Percentiles rank a stretch among this genome's conserved stretches.
Evolutionary conservation across 192 early-diverging fungal genomes (phyloP).

Genomic region (Cetraspora pellucida): DNA sequence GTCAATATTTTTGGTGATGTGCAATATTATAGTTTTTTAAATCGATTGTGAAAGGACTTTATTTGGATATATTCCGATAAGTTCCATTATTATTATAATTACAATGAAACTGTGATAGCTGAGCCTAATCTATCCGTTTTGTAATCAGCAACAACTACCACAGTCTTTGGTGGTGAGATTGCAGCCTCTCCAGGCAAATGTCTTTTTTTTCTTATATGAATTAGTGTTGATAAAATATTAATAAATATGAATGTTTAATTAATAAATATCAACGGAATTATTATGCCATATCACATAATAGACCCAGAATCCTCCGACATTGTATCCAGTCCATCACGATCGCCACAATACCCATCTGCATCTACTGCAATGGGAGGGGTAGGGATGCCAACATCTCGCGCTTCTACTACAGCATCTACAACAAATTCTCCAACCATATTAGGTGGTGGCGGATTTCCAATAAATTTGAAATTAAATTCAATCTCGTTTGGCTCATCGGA

Average conservation of each 20-base stretch:
- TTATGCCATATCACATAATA: not conserved
- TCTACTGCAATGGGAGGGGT: not conserved
- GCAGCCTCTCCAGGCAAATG: constrained; percentile 9
- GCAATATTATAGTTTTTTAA: not conserved
- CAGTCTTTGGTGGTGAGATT: constrained; percentile 13
- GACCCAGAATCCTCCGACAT: constrained; percentile 2
- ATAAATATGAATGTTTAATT: not conserved
- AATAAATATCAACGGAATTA: not conserved
- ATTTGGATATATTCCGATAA: not conserved
- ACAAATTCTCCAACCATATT: constrained; percentile 31
- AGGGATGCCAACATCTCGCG: not conserved
- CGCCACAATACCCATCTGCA: not conserved
- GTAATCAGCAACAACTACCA: not conserved
- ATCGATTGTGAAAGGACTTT: not conserved
- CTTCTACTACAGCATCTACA: not conserved
- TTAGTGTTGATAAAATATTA: not conserved
- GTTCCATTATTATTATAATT: not conserved
- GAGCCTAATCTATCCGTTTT: constrained; percentile 1
- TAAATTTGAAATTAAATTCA: constrained; percentile 43
- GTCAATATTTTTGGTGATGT: not conserved
- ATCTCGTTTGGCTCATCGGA: constrained; percentile 40
- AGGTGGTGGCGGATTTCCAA: constrained; percentile 31
- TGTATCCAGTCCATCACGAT: constrained; percentile 2
- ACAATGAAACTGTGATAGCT: not conserved
- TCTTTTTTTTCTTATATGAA: not conserved